phyloP scores from a whole-genome alignment of 2,329 filamentous ascomycete genomes.

The Cladosporium halotolerans region DNA sequence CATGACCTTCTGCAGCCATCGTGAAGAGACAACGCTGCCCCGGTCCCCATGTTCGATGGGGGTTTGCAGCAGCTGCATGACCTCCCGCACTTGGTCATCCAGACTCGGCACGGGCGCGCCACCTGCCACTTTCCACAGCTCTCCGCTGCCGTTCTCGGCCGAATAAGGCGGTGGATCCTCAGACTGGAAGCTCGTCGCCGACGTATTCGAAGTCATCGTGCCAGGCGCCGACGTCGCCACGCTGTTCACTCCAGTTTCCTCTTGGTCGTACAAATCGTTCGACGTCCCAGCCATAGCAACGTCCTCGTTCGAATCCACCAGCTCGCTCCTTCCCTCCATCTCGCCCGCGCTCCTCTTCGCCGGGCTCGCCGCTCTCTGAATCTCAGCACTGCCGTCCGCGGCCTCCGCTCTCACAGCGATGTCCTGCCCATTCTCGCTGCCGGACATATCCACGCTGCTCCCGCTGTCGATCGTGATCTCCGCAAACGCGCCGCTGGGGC shows the following conservation, averaged over 20 bases:
- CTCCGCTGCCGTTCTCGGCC: constrained; percentile 20
- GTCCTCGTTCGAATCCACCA: constrained; percentile 11
- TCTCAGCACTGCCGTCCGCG: constrained; percentile 23
- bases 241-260: constrained; percentile 10
- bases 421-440: constrained; percentile 23
- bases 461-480: constrained; percentile 32
- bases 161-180: constrained; percentile 18
- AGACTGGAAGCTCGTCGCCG: constrained; percentile 18
- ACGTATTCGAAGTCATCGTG: constrained; percentile 16
- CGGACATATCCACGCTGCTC: constrained; percentile 39
- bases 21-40: constrained; percentile 70
- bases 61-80: constrained; percentile 54
- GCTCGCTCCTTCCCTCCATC: constrained; percentile 39
- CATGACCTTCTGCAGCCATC: constrained; percentile 71
- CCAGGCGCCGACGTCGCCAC: constrained; percentile 7
- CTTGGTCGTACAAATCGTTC: constrained; percentile 8
- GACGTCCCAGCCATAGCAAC: constrained; percentile 11
- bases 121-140: not conserved
- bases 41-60: constrained; percentile 64
- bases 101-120: constrained; percentile 4
- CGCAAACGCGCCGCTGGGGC: constrained; percentile 26
- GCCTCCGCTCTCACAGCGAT: constrained; percentile 14
- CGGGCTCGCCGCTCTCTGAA: constrained; percentile 29
- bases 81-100: constrained; percentile 68
- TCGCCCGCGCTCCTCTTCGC: constrained; percentile 51